Conservation (phyloP, 371 early-diverging fungal species). For the Synchytrium microbalum region DNA sequence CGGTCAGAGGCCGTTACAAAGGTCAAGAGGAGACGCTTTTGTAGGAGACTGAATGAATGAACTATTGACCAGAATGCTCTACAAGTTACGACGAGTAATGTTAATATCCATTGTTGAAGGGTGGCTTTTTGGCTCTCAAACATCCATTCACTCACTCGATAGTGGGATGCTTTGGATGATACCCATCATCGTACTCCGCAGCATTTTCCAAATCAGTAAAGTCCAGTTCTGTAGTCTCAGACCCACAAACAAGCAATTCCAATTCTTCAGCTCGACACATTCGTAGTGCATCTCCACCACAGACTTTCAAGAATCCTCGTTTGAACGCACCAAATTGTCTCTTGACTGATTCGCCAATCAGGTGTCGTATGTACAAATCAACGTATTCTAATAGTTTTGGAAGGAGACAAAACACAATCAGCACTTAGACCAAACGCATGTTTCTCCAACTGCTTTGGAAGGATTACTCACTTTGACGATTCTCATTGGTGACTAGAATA, state of each 20-base stretch:
- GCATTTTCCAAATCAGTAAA: slow-evolving; percentile 49
- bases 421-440: too few relatives aligned
- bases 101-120: too few relatives aligned
- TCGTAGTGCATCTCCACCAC: slow-evolving; percentile 58
- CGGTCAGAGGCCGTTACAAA: slow-evolving; percentile 98
- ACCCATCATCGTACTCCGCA: slow-evolving; percentile 81
- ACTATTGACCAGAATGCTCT: slow-evolving; percentile 92
- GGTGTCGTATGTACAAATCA: slow-evolving; percentile 73
- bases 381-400: slow-evolving; percentile 46
- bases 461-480: slow-evolving; percentile 34
- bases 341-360: slow-evolving; percentile 69
- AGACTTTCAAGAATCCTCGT: slow-evolving; percentile 73
- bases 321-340: slow-evolving; percentile 79
- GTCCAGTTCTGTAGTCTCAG: slow-evolving; percentile 37
- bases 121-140: slow-evolving; percentile 2
- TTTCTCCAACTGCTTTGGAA: too few relatives aligned
- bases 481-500: slow-evolving; percentile 54
- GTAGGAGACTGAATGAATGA: slow-evolving; percentile 62
- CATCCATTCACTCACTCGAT: slow-evolving; percentile 33
- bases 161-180: slow-evolving; percentile 52
- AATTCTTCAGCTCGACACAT: slow-evolving; percentile 57
- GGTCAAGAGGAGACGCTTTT: slow-evolving; percentile 84
- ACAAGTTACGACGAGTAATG: too few relatives aligned
- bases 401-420: too few relatives aligned
- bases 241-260: slow-evolving; percentile 59